Conservation (phyloP, 1,284 basidiomycete species). For the Athelia psychrophila region DNA sequence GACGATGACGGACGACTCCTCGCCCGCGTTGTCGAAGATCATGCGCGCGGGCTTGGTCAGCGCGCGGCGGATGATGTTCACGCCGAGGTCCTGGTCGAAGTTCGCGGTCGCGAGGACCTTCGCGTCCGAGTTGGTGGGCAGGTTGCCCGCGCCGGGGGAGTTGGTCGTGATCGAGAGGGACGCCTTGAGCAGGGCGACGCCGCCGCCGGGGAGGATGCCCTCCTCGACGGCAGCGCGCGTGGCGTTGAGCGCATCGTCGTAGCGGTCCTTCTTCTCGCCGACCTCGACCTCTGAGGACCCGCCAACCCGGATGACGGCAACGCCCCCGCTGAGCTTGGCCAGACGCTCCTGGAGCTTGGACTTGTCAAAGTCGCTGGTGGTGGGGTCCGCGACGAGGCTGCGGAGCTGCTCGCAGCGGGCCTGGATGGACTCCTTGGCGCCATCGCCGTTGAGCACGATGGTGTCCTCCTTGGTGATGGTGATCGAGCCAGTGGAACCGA, state of each 20-base stretch:
- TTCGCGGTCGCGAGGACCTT: constrained; percentile 77
- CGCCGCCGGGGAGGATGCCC: constrained; percentile 96
- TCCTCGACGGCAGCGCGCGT: constrained; percentile 98
- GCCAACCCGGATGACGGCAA: constrained; percentile 98
- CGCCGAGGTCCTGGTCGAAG: constrained; percentile 98
- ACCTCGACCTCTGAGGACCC: constrained; percentile 95
- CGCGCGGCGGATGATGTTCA: constrained; percentile 90
- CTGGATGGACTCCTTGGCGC: constrained; percentile 82
- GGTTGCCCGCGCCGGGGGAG: constrained; percentile 41
- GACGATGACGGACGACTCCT: constrained; percentile 92
- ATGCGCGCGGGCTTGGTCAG: constrained; percentile 83
- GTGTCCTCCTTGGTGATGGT: constrained; percentile 99
- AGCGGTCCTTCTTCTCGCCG: constrained; percentile 99
- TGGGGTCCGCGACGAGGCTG: constrained; percentile 76
- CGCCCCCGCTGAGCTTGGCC: constrained; percentile 94
- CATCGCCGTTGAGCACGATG: constrained; percentile 92
- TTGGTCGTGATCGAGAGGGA: constrained; percentile 72
- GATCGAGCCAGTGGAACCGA: constrained; percentile 90
- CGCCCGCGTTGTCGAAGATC: constrained; percentile 94
- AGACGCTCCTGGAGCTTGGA: constrained; percentile 96
- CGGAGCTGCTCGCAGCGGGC: constrained; percentile 96
- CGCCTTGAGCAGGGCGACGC: constrained; percentile 90
- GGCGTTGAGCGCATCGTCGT: constrained; percentile 96
- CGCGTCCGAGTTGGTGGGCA: constrained; percentile 51
- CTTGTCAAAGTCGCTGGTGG: constrained; percentile 93